Evolutionary conservation across 768 basidiomycete species (phyloP).

Genomic region (Candolleomyces aberdarensis): DNA sequence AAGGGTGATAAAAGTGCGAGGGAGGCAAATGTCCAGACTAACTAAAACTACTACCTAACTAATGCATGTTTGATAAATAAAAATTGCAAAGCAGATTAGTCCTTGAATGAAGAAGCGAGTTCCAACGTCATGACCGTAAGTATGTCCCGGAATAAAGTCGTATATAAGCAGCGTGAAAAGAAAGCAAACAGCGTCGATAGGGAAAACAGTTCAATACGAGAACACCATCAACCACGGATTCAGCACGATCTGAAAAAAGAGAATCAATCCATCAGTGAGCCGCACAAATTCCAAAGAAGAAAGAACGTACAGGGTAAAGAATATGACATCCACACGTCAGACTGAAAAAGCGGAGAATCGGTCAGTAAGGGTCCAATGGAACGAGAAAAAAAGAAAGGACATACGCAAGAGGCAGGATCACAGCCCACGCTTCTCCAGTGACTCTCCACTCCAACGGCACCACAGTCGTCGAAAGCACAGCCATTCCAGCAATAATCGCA

Average conservation of each 20-base stretch:
- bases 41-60: no score
- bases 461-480: conserved; percentile 44
- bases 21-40: no score
- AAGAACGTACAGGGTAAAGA: conserved; percentile 58
- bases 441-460: conserved; percentile 60
- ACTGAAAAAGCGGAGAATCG: conserved; percentile 37
- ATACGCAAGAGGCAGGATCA: conserved; percentile 68
- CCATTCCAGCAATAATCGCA: conserved; percentile 53
- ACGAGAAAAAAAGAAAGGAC: conserved; percentile 18
- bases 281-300: conserved; percentile 3
- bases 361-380: conserved; percentile 20
- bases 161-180: no score
- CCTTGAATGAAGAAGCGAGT: no score
- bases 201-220: conserved; percentile 40
- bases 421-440: conserved; percentile 61
- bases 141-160: no score
- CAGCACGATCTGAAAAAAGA: conserved; percentile 33
- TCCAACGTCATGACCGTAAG: no score
- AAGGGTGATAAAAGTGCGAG: no score
- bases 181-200: no score
- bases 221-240: conserved; percentile 66
- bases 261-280: conserved; percentile 5
- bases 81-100: no score
- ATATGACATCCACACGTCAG: conserved; percentile 63
- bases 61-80: no score